phyloP scores from a whole-genome alignment of 495 filamentous ascomycete genomes.

The Penicillium pulvis region DNA sequence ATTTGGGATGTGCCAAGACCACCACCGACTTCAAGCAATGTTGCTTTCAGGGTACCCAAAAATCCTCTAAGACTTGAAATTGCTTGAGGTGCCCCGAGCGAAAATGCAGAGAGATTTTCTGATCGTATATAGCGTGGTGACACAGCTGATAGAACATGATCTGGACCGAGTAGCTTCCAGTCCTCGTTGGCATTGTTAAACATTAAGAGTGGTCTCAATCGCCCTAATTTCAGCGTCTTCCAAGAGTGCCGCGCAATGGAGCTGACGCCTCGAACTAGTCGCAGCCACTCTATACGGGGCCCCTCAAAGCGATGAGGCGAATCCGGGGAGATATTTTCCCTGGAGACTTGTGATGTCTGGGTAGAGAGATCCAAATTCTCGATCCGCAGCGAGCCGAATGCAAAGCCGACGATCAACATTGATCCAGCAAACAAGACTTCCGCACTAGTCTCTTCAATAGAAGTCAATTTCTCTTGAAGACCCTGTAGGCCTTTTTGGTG shows the following conservation, averaged over 20 bases:
- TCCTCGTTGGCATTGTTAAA: conserved; percentile 25
- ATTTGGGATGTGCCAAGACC: background rate
- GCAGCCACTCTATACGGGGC: conserved; percentile 29
- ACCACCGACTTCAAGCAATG: background rate
- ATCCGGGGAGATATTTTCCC: background rate
- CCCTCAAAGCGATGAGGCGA: background rate
- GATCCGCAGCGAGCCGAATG: conserved; percentile 26
- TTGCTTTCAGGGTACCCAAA: background rate
- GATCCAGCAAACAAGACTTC: conserved; percentile 24
- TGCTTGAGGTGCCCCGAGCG: conserved; percentile 13
- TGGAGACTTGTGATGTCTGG: background rate
- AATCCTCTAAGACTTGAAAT: conserved; percentile 12
- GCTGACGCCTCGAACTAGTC: conserved; percentile 24
- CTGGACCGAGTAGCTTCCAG: conserved; percentile 19
- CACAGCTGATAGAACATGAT: background rate
- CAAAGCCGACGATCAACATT: conserved; percentile 25
- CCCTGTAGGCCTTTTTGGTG: conserved; percentile 29
- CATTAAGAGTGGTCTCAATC: conserved; percentile 21
- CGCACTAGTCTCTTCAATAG: conserved; percentile 8
- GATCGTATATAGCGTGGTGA: background rate
- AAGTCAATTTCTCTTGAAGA: conserved; percentile 20
- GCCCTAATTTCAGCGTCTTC: conserved; percentile 18
- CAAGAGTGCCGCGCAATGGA: conserved; percentile 23
- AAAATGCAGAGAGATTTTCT: conserved; percentile 14
- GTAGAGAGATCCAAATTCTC: conserved; percentile 9